These are phyloP conservation scores for Abrus precatorius DNA, from an alignment of 306 rosid genomes.

Conservation along the genomic window DNA sequence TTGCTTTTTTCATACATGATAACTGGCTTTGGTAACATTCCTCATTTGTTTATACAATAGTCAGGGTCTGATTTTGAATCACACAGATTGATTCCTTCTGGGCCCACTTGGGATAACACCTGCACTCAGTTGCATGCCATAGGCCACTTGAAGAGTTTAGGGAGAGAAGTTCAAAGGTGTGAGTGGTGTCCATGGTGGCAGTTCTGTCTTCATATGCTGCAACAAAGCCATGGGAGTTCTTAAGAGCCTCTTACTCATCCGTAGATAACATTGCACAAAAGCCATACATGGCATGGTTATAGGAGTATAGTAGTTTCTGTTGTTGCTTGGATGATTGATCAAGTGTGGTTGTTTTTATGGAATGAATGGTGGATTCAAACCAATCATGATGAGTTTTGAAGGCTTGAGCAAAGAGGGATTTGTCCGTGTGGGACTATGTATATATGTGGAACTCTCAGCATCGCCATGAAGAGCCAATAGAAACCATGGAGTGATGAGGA, in stretches of 20 bases:
- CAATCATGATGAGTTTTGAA: constrained; percentile 43
- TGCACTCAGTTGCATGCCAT: constrained; percentile 49
- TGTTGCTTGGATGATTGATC: not conserved
- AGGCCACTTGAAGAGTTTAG: constrained; percentile 43
- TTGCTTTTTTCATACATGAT: constrained; percentile 36
- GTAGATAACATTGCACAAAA: constrained; percentile 45
- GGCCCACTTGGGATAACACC: not conserved
- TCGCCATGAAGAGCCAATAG: constrained; percentile 22
- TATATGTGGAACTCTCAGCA: constrained; percentile 46
- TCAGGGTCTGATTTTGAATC: not conserved
- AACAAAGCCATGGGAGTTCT: constrained; percentile 40
- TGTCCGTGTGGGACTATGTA: constrained; percentile 46
- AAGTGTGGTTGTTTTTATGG: constrained; percentile 17
- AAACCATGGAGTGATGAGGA: constrained; percentile 29
- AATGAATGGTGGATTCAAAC: constrained; percentile 43
- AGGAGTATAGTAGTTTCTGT: constrained; percentile 33
- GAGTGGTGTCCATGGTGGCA: constrained; percentile 47
- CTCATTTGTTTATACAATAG: not conserved
- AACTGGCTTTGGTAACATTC: not conserved
- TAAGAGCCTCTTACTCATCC: constrained; percentile 40
- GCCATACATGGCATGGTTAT: constrained; percentile 48
- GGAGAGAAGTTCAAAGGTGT: constrained; percentile 47
- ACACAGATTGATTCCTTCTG: constrained; percentile 43
- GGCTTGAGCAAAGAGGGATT: constrained; percentile 39
- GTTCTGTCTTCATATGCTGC: constrained; percentile 39